Evolutionary conservation across 441 rosid species (phyloP), one percentile per base, ranked within the genome.

Genomic region (Adansonia gregorii): DNA sequence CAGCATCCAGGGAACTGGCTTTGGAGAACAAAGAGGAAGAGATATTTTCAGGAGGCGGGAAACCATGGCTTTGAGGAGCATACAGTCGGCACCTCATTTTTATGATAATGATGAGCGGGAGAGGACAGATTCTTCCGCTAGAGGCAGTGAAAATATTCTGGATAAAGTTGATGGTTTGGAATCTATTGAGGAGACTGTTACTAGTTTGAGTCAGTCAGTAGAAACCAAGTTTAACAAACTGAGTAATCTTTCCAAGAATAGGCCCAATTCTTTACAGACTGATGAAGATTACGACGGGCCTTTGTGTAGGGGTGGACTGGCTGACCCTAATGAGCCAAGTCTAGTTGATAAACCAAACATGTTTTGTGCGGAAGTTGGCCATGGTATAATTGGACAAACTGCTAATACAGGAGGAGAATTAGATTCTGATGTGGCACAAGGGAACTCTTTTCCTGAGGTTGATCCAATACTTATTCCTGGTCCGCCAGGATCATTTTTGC

Each of bases 391-490:
- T 55, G 80, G 72, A 64, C 83, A 82, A 78, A 78, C 71, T 74
- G 59, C 81, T 78, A 78, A 83, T 61, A 75, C 82, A 35, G 83
- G 76, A 51, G 66, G 79, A 78, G 88, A 86, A 68, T 76, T 85
- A 80, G 87, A 80, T 82, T 81, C 89, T 60, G 89, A 84, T 64
- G 82, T 78, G 51, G 89, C 83, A 22, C 82, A 79, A 78, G 86
- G 81, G 63, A 84, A 83, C 82, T 85, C 85, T 35, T 92, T 89
- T 77, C 89, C 86, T 59, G 97, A 91, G 87, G 92, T 93, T 79
- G 98, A 95, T 85, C 92, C 97, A 11, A 95, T 95, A 78, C 97
- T 94, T 51, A 95, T 95, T 77, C 99, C 99, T 6, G 98, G 99
- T 75, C 99, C 99, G 22, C 99, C 99, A 0, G 99, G 97, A 2